Conservation (phyloP, 352 stramenopile genomes). For the Phytophthora pistaciae region DNA sequence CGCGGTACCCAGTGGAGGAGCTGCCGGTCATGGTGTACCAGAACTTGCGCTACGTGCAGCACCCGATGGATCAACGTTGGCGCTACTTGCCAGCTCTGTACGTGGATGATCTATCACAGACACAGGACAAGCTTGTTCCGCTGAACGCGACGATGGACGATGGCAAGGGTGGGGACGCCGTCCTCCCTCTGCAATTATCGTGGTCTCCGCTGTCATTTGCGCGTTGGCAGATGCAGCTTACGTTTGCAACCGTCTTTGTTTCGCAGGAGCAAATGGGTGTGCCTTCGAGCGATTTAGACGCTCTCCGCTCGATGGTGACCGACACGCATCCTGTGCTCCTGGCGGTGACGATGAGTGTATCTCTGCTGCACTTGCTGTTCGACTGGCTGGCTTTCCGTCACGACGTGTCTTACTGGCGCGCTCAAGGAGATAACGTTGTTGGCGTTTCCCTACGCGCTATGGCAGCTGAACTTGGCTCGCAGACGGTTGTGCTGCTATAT, state of each 20-base stretch:
- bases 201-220: conserved; percentile 84
- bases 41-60: conserved; percentile 71
- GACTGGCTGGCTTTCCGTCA: conserved; percentile 99
- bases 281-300: conserved; percentile 78
- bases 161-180: conserved; percentile 22
- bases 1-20: conserved; percentile 70
- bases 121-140: conserved; percentile 72
- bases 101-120: conserved; percentile 79
- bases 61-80: conserved; percentile 51
- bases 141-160: conserved; percentile 63
- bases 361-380: conserved; percentile 97
- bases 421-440: conserved; percentile 93
- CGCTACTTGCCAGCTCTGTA: conserved; percentile 83
- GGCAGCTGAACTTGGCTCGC: conserved; percentile 94
- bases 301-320: conserved; percentile 91
- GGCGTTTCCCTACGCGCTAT: conserved; percentile 94
- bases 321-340: conserved; percentile 97
- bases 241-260: conserved; percentile 66
- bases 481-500: conserved; percentile 95
- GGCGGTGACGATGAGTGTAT: conserved; percentile 95
- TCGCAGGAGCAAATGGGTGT: conserved; percentile 77
- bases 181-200: conserved; percentile 67
- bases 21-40: conserved; percentile 76
- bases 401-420: conserved; percentile 97
- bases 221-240: conserved; percentile 83